Evolutionary conservation across 176 grass and related monocot species (phyloP), one percentile per base, ranked within the genome.

Genomic region (Coix lacrymajobi): DNA sequence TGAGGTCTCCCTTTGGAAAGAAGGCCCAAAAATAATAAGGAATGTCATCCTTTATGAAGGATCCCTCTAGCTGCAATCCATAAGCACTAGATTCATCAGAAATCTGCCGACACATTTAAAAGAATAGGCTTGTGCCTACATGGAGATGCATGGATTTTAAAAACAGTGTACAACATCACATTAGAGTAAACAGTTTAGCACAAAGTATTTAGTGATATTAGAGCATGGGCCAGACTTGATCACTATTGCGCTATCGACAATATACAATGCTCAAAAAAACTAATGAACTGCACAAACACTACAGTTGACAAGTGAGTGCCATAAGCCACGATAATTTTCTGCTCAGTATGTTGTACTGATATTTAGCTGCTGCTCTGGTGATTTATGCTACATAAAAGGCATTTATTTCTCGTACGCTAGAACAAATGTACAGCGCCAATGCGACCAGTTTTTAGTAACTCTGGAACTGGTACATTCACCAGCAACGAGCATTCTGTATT

Each of bases 21-120:
- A 98, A 95, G 39, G 92, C 96, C 96, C 96, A 98, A 37, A 98
- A 98, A 73, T 68, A 95, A 80, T 98, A 92, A 11, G 90, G 82
- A 65, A 95, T 68, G 28, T 82, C 84, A 2, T 94, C 72, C 89
- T 93, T 95, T 28, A 88, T 20, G 61, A 98, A 95, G 40, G 92
- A 98, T 17, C 96, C 96, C 61, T 95, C 92, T 73, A 98, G 58
- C 96, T 98, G 91, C 83, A 88, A 86, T 83, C 41, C 63, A 81
- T 71, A 17, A 60, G 46, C 28, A 45, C 2, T 25, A 11, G 11
- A 79, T 26, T 1, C 25, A 16, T 79, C 67, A 87, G 34, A 75
- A 66, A 46, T 39, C n/a, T 38, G 26, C 22, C 11, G 33, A 71
- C 1, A 51, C 30, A 31, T 60, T 81, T 61, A 44, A 45, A 46